Evolutionary conservation across 2,329 filamentous ascomycete species (phyloP), one percentile per base, ranked within the genome.

Genomic region (Aspergillus brunneoviolaceus): DNA sequence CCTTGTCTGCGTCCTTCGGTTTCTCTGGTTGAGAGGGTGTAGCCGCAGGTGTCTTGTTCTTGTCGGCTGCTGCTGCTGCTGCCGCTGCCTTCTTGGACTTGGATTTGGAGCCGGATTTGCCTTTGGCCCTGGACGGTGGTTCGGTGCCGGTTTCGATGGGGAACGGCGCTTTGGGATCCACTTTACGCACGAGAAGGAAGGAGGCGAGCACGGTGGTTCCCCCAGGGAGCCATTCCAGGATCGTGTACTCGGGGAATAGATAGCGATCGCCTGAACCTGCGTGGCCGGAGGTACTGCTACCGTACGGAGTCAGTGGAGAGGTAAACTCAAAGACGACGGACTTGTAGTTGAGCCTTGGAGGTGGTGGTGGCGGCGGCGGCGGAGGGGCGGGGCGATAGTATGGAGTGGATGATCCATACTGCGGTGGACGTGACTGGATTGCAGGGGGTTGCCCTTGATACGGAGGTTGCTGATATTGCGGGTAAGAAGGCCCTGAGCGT

Each of bases 241-340:
- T 81, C 3, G 79, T 76, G 65, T 81, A 69, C 63, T 81, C 78
- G 0, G 80, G 80, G 61, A 82, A 81, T 1, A 81, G 65, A 65
- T 79, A 82, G 21, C 80, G 76, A 65, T 82, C 80, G 11, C 79
- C 77, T 6, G 75, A 78, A 10, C 74, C 75, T 33, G 75, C 72
- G 61, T 79, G 76, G 3, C 72, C 72, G 0, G 77, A 76, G 1
- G 75, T 74, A 42, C 72, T 75, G 60, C 72, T 77, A 66, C 75
- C 76, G 42, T 77, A 77, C 2, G 76, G 76, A 3, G 76, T 75
- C 57, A 78, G 65, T 0, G 76, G 72, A 10, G 77, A 76, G 11
- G 76, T 75, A 42, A 81, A 81, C 61, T 82, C 80, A 50, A 82
- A 77, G 10, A 82, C 77, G 5, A 82, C 75, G 2, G 79, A 74